Evolutionary conservation across 331 rosid genomes (phyloP), one percentile per base, ranked within the genome.

Genomic region (Saraca asoca): DNA sequence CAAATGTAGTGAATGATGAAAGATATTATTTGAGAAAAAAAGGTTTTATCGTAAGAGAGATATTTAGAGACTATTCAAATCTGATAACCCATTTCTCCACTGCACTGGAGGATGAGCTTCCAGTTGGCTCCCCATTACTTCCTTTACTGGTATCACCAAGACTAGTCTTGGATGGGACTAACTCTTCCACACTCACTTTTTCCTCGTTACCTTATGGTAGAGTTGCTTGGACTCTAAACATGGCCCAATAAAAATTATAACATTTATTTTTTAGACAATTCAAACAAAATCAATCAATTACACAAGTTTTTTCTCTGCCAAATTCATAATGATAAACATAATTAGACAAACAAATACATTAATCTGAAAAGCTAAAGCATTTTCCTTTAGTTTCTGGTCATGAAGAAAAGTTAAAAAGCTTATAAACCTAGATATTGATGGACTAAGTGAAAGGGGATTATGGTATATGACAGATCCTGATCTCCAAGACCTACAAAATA

Each of bases 11-110:
- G 20, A 38, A 7, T 58, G 50, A 12, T 59, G 20, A 7, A 20
- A 52, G 50, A 77, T 14, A 18, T 19, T 13, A 24, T 53, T 6
- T 49, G 16, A 51, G 66, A 31, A 49, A n/a, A 0, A 2, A 48
- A 56, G 12, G 10, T 66, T 45, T 55, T 79, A 94, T 97, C 87
- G 99, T 94, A 46, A 94, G 97, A 48, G 88, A 70, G 48, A 88
- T 74, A 79, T 94, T 94, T 41, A 86, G 18, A 17, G 95, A 78
- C 64, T 94, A 95, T 79, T 94, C 99, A 51, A 78, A 12, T 71
- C 84, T 90, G 66, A 93, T 81, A 52, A 81, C 79, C 76, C 78
- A 80, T 18, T 68, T 81, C 70, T 87, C 95, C 33, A 83, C 66
- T 6, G 63, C 62, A 74, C 56, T 67, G 0, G 90, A 55, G n/a